These are phyloP conservation scores for Metschnikowia kofuensis DNA, from an alignment of 805 yeast genomes.

Conservation along the genomic window DNA sequence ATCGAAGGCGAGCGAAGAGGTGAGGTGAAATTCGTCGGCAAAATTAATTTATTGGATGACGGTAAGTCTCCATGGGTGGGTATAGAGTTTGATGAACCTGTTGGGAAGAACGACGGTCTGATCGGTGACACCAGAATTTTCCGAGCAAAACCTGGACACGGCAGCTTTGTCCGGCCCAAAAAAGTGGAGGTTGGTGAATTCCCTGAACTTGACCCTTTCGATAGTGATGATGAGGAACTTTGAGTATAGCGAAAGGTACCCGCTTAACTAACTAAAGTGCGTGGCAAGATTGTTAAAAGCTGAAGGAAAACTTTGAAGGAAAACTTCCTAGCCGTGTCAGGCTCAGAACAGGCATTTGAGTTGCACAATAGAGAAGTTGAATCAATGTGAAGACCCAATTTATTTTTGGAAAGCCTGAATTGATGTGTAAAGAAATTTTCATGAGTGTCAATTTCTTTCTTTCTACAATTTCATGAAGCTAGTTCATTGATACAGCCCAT, in stretches of 20 bases:
- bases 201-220: slow-evolving; percentile 46
- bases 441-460: no score
- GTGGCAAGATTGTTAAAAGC: no score
- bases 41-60: slow-evolving; percentile 55
- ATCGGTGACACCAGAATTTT: slow-evolving; percentile 62
- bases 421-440: no score
- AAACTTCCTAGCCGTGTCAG: no score
- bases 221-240: slow-evolving; percentile 35
- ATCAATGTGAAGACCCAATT: no score
- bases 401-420: no score
- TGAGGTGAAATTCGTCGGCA: slow-evolving; percentile 66
- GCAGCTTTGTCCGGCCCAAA: slow-evolving; percentile 73
- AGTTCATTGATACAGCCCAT: background rate
- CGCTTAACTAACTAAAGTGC: no score
- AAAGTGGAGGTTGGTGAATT: slow-evolving; percentile 69
- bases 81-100: slow-evolving; percentile 78
- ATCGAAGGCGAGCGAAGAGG: slow-evolving; percentile 62
- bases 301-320: no score
- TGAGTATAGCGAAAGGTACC: background rate
- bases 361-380: no score
- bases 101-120: slow-evolving; percentile 82
- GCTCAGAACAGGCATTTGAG: no score
- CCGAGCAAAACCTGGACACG: slow-evolving; percentile 54
- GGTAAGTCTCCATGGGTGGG: slow-evolving; percentile 70
- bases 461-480: no score